Conservation (phyloP, 2,329 filamentous ascomycete genomes). For the Phoma sp. region DNA sequence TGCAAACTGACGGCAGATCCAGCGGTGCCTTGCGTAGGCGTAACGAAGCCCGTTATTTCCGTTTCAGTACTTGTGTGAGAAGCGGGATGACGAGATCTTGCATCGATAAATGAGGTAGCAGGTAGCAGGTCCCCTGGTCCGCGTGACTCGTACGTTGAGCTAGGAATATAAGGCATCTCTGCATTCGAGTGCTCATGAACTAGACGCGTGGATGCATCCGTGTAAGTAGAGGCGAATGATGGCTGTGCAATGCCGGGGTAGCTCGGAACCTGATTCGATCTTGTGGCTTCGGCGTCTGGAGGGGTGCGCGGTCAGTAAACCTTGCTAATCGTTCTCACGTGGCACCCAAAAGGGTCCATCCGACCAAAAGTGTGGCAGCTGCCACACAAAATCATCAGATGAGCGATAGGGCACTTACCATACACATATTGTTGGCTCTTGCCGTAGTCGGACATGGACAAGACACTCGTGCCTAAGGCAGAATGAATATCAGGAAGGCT, state of each 20-base stretch:
- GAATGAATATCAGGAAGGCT: conserved; percentile 60
- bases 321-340: conserved; percentile 46
- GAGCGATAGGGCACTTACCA: conserved; percentile 68
- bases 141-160: conserved; percentile 59
- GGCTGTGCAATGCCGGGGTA: conserved; percentile 59
- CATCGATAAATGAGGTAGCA: conserved; percentile 64
- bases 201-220: conserved; percentile 58
- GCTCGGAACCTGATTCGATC: conserved; percentile 65
- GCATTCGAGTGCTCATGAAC: conserved; percentile 57
- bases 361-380: conserved; percentile 47
- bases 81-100: conserved; percentile 62
- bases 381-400: conserved; percentile 47
- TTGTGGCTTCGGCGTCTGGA: conserved; percentile 66
- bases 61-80: conserved; percentile 56
- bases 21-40: conserved; percentile 70
- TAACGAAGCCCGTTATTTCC: conserved; percentile 69
- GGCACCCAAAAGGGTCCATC: conserved; percentile 44
- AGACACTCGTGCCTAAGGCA: conserved; percentile 54
- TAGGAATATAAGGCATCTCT: conserved; percentile 56
- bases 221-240: conserved; percentile 58
- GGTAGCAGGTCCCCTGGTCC: conserved; percentile 48
- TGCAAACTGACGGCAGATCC: conserved; percentile 77
- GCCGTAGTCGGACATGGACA: conserved; percentile 83
- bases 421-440: conserved; percentile 81
- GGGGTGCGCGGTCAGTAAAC: conserved; percentile 56